Base-by-base conservation (phyloP, 2,329 filamentous ascomycete genomes). In the Simplicillium sp. region DNA sequence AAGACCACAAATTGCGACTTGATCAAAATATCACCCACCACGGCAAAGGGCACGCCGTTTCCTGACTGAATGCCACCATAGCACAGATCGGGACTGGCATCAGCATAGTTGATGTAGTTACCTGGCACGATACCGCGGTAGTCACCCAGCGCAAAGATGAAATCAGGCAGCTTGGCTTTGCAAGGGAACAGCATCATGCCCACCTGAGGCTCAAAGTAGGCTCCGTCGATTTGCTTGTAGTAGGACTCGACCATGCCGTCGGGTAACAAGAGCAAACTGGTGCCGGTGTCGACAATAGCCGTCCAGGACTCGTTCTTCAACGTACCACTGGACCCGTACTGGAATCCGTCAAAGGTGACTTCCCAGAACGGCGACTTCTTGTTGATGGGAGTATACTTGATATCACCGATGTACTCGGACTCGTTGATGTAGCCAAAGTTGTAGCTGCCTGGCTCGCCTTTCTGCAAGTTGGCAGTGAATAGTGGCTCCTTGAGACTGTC, bases 281-380 rank as follows among this genome's bases (percentile, higher is more conserved):
- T 85, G 40, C 82, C 82, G 2, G 82, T 86, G 62, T 86, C 82
- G 52, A 77, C 76, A 56, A 86, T 84, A 49, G 68, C 71, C 0
- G 64, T 63, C 17, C 66, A 65, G 6, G 74, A 45, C 14, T 52
- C 39, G 5, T 43, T 35, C 11, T 44, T 37, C 41, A 48, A 56
- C 0, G 35, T 25, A 3, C 42, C 15, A 12, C 41, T 40, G 0
- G 28, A 36, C 29, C 75, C 79, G 39, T 82, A 54, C 32, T 62
- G 62, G 60, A 78, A 82, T 15, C 71, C 75, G 17, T 65, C 63
- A 11, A 74, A 63, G 15, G 63, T 70, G 56, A 84, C 73, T 43
- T 70, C 60, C 81, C 81, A 85, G 65, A 73, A 82, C 4, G 77
- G 75, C 16, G 75, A 60, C 36, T 57, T 56, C 46, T 48, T 65